A percentile compares a stretch with the other conserved stretches of the same genome.
Conservation (phyloP, 2,329 filamentous ascomycete genomes). For the Penicillium sp. region DNA sequence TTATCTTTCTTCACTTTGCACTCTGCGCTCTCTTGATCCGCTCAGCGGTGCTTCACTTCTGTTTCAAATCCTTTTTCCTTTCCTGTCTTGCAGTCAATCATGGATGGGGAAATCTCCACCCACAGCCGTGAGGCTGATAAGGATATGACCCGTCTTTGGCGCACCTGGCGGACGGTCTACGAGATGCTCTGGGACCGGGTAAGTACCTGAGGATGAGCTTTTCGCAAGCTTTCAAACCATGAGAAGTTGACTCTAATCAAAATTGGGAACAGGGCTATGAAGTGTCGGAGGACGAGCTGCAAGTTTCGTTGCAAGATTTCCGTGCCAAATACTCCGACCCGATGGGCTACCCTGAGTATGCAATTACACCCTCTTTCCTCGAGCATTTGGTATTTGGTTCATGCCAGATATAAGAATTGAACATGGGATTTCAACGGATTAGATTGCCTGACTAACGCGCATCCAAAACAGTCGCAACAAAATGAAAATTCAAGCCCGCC, state of each 20-base stretch:
- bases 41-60: constrained; percentile 1
- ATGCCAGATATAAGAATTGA: too few species aligned
- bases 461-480: constrained; percentile 59
- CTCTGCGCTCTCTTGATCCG: not conserved
- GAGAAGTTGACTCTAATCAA: constrained; percentile 8
- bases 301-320: constrained; percentile 80
- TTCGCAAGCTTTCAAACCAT: not conserved
- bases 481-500: constrained; percentile 83
- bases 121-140: constrained; percentile 36
- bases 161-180: constrained; percentile 85
- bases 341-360: constrained; percentile 72
- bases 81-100: constrained; percentile 18
- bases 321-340: constrained; percentile 62
- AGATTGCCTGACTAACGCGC: constrained; percentile 9
- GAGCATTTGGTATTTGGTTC: not conserved
- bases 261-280: constrained; percentile 70
- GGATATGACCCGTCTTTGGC: constrained; percentile 68
- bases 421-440: not conserved
- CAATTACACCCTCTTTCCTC: constrained; percentile 8
- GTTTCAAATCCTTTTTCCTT: constrained; percentile 5
- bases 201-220: constrained; percentile 35
- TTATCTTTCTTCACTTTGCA: constrained; percentile 7
- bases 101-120: constrained; percentile 38
- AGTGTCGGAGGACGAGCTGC: constrained; percentile 80
- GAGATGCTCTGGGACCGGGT: constrained; percentile 93